Evolutionary conservation across 2,329 filamentous ascomycete species (phyloP).

Genomic region (Venturia carpophila): DNA sequence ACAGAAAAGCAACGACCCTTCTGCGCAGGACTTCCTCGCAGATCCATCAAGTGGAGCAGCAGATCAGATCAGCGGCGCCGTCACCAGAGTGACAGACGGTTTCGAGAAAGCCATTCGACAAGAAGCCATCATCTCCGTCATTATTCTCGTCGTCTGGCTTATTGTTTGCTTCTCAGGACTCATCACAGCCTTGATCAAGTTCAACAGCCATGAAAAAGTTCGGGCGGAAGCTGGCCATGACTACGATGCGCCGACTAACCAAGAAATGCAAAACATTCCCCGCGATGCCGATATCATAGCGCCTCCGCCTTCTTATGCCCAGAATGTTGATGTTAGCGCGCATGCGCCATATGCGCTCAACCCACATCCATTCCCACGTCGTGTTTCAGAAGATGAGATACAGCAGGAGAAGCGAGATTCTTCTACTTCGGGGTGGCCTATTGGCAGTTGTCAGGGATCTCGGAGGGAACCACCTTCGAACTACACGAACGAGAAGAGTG

Average conservation of each 20-base stretch:
- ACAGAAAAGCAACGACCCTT: conserved; percentile 42
- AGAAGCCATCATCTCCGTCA: conserved; percentile 72
- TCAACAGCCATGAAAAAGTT: conserved; percentile 52
- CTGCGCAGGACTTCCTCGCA: conserved; percentile 67
- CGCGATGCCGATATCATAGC: conserved; percentile 26
- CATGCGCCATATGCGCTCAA: conserved; percentile 20
- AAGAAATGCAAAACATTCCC: conserved; percentile 17
- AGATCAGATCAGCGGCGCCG: conserved; percentile 73
- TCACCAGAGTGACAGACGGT: conserved; percentile 60
- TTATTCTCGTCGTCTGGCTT: conserved; percentile 68
- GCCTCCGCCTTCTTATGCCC: conserved; percentile 21
- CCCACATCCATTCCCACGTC: conserved; percentile 19
- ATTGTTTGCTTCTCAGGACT: conserved; percentile 69
- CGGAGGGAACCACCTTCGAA: background rate
- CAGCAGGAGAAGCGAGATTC: background rate
- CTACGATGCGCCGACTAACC: conserved; percentile 23
- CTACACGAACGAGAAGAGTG: conserved; percentile 16
- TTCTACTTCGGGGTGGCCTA: conserved; percentile 7
- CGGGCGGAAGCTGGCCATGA: conserved; percentile 51
- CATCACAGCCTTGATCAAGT: conserved; percentile 54
- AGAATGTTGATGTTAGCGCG: conserved; percentile 24
- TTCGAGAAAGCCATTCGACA: conserved; percentile 61
- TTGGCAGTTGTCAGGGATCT: conserved; percentile 1
- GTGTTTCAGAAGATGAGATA: conserved; percentile 12
- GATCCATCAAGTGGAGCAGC: conserved; percentile 63